Evolutionary conservation across 2,329 filamentous ascomycete species (phyloP), one percentile per base, ranked within the genome.

Genomic region (Neobulgaria alba): DNA sequence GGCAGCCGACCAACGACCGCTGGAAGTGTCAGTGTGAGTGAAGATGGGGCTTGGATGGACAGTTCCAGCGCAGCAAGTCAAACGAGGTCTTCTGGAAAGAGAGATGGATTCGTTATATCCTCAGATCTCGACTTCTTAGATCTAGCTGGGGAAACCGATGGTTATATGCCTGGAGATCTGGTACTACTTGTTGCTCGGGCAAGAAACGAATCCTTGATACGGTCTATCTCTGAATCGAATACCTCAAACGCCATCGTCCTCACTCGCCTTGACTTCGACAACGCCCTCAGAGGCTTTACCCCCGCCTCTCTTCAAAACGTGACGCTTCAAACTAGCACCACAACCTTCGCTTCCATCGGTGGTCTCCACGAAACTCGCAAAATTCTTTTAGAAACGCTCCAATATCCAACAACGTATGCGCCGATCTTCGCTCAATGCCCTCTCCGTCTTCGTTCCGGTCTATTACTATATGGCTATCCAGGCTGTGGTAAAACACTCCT

Each of bases 371-470:
- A 86, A 55, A 98, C 92, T 1, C 79, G 93, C 3, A 82, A 89
- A 53, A 87, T 86, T n/a, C 73, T 98, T 3, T 73, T 98, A 7
- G 92, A 98, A 63, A 98, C 92, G 0, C 69, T 98, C 3, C 85
- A 95, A 59, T 98, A 98, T 57, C 92, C 92, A 0, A 98, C 93
- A 1, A 95, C 92, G 45, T 98, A 98, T 59, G 92, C 92, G 0
- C 92, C 92, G 1, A 95, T 98, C 49, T 98, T 98, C 58, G 88
- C 89, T 3, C 85, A 94, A 57, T 98, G 92, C 53, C 92, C 92
- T 3, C 74, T 98, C 0, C 84, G 92, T n/a, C 72, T 98, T 3
- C 86, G 92, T 9, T 96, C 90, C 5, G 92, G 92, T 39, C 72
- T 98, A 2, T 72, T 98, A 3, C 73, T 98, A 0, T 98, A 98